Evolutionary conservation across 352 stramenopile species (phyloP).

Genomic region (Globisporangium takayamanum): DNA sequence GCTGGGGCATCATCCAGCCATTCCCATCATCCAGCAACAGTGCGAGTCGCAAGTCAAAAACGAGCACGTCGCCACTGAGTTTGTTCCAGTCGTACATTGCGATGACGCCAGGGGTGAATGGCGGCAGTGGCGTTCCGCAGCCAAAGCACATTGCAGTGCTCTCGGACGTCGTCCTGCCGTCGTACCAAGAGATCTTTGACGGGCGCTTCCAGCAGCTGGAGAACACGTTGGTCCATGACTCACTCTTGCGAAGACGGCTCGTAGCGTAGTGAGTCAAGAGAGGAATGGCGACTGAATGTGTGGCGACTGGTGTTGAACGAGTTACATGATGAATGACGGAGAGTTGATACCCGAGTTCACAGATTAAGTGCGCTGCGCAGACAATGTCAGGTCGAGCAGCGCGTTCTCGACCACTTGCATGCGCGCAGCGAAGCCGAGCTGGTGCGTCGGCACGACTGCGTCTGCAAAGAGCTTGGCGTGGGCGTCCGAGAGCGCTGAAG

Average conservation of each 20-base stretch:
- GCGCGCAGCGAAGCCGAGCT: background rate
- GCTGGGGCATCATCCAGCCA: constrained; percentile 8
- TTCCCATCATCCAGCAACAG: background rate
- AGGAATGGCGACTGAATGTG: background rate
- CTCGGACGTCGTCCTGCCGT: constrained; percentile 10
- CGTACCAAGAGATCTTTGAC: constrained; percentile 7
- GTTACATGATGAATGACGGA: no score
- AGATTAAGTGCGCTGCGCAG: background rate
- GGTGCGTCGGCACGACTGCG: constrained; percentile 5
- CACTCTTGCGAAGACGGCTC: background rate
- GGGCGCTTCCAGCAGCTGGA: constrained; percentile 12
- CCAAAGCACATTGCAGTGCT: constrained; percentile 9
- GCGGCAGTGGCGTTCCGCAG: background rate
- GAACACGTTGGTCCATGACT: constrained; percentile 12
- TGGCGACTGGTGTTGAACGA: no score
- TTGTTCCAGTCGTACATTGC: constrained; percentile 10
- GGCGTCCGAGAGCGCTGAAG: background rate
- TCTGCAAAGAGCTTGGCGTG: background rate
- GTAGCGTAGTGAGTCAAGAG: background rate
- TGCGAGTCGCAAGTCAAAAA: background rate
- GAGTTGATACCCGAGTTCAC: no score
- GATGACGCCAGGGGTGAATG: background rate
- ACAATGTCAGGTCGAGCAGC: constrained; percentile 9
- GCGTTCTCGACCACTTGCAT: constrained; percentile 15
- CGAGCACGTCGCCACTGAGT: constrained; percentile 1